Evolutionary conservation across 202 grass and related monocot genomes (phyloP), one percentile per base, ranked within the genome.

Genomic region (Alloteropsis angusta): DNA sequence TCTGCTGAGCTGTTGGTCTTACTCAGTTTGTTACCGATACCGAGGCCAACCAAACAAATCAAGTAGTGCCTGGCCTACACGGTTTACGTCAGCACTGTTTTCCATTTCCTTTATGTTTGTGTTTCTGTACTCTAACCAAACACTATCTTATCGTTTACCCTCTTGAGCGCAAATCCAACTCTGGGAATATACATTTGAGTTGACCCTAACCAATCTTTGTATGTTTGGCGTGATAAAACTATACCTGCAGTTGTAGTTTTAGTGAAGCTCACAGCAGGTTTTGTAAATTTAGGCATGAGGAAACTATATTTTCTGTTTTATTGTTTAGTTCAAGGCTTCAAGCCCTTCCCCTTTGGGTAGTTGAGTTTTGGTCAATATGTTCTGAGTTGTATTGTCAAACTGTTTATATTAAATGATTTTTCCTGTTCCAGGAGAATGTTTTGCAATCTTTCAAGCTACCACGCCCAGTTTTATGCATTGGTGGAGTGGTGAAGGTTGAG

Each of bases 381-480:
- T 58, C 11, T 0, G 11, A 26, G 54, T 58, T 58, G 11, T 58
- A 22, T 28, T 58, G 54, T 4, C 11, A 12, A 58, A 58, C 54
- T 58, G 54, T 58, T 5, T 58, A 14, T 13, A 58, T 58, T 58
- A 14, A 58, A 13, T 56, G 14, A 66, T 35, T 7, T 21, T 0
- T 38, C 16, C 34, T 83, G 45, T 44, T 82, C 9, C 79, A 97
- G 93, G 86, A 89, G 68, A 93, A 89, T 77, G 76, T 81, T 65
- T 60, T 93, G 52, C 93, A 93, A 52, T 91, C 84, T 49, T 93
- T 97, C 13, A 91, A 84, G 82, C 76, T 97, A 28, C 88, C 90
- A 11, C 70, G 19, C 0, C 84, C 88, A 21, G 75, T 85, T 87
- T 41, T 91, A 26, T 97, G 93, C 68, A 87, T 91, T 68, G 93